These are phyloP conservation scores for Rosa rugosa DNA, from an alignment of 306 rosid species.

Conservation along the genomic window DNA sequence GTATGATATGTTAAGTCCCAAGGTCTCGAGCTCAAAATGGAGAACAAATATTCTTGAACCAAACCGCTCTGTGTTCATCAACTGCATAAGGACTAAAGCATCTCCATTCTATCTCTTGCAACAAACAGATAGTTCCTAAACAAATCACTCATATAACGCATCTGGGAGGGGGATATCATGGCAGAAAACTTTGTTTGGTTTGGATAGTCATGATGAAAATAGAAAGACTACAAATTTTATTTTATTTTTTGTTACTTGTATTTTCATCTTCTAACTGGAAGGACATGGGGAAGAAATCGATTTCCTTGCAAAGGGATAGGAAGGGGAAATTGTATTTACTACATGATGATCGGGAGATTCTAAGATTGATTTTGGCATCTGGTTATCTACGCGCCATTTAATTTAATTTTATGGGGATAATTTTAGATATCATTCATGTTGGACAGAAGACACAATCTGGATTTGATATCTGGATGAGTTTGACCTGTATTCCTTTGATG, in stretches of 20 bases:
- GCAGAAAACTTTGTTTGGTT: neutral
- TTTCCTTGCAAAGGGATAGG: neutral
- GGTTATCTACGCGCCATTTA: neutral
- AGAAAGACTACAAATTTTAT: neutral
- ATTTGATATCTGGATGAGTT: neutral
- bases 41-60: constrained; percentile 6
- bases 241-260: neutral
- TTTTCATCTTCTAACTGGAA: neutral
- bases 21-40: neutral
- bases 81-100: neutral
- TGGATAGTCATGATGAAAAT: neutral
- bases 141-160: neutral
- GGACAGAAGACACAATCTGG: neutral
- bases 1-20: neutral
- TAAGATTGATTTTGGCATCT: neutral
- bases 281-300: neutral
- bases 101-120: neutral
- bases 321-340: neutral
- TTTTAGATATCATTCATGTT: neutral
- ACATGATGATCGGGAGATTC: neutral
- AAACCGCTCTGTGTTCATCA: neutral
- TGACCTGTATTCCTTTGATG: neutral
- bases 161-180: neutral
- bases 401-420: neutral
- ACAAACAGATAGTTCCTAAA: neutral